Conservation (phyloP, 1,284 basidiomycete species). For the Lignosus rhinocerotis region DNA sequence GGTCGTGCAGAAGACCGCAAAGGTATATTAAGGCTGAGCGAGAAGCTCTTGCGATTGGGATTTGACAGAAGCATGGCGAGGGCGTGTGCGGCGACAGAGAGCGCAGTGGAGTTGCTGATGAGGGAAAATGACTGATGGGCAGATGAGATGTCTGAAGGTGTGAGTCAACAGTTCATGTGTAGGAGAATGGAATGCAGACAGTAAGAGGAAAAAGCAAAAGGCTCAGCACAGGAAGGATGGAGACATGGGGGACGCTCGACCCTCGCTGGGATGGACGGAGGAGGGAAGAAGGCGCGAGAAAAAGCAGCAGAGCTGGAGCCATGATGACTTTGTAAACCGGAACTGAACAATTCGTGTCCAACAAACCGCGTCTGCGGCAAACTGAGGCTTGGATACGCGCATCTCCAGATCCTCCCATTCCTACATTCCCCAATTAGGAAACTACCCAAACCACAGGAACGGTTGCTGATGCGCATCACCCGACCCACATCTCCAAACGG, state of each 20-base stretch:
- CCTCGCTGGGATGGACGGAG: constrained; percentile 1
- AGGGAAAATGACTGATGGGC: constrained; percentile 14
- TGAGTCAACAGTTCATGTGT: constrained; percentile 11
- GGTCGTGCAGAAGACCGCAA: constrained; percentile 9
- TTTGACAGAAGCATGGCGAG: constrained; percentile 15
- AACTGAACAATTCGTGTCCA: background rate
- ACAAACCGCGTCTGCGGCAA: constrained; percentile 13
- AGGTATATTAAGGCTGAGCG: constrained; percentile 19
- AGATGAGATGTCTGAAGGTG: constrained; percentile 10
- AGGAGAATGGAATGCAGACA: constrained; percentile 5
- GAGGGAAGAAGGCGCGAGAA: constrained; percentile 2
- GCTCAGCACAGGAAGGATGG: background rate
- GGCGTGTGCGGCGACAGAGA: constrained; percentile 4
- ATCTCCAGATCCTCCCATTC: constrained; percentile 6
- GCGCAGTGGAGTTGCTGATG: background rate
- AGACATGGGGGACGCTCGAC: constrained; percentile 1
- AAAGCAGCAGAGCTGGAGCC: background rate
- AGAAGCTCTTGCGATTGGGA: constrained; percentile 21
- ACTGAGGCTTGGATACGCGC: constrained; percentile 16
- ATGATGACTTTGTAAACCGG: background rate
- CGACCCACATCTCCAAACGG: background rate
- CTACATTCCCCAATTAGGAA: constrained; percentile 15
- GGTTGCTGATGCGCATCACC: background rate
- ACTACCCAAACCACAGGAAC: constrained; percentile 10
- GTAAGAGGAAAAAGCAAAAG: background rate